Base-by-base conservation (phyloP, 2,329 filamentous ascomycete genomes). In the Zymoseptoria passerinii region DNA sequence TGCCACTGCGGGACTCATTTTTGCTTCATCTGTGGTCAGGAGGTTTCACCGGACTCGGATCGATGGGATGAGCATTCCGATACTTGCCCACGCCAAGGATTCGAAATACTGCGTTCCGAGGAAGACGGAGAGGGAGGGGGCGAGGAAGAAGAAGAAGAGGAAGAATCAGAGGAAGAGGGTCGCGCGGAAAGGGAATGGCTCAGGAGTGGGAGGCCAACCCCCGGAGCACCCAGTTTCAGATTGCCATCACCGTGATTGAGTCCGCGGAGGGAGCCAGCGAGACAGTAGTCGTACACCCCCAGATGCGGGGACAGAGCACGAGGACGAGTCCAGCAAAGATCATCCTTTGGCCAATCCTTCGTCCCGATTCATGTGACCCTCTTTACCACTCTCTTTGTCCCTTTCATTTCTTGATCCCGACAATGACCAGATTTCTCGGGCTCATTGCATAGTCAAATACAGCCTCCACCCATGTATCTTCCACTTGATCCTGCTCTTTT, bases 361-460 rank as follows among this genome's bases (percentile, higher is more conserved):
- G 8, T 8, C 10, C 10, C 10, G 28, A 8, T 6, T 29, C 28
- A 29, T 29, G 8, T 10, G 28, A 10, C 35, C 27, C 8, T 29
- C 48, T 48, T 23, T 48, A 40, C 48, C 49, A 18, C 16, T 28
- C n/a, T 13, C 27, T 23, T 20, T 19, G 13, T 40, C 20, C 13
- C 19, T 19, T 23, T 67, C 61, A 67, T 40, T 59, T 83, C 77
- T 96, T 96, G 53, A 97, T 81, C 0, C 92, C 94, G 28, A 97
- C 92, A 3, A 99, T 88, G 1, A 95, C 92, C 68, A 97, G 73
- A 74, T 99, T 97, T 62, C 94, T 80, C 52, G 94, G 94, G 71
- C 91, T 96, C 70, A 88, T 75, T 44, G 76, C 77, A 73, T 95
- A 96, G 65, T 95, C 90, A 76, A 97, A 97, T 4, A 96, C 91